Evolutionary conservation across 768 basidiomycete species (phyloP), one percentile per base, ranked within the genome.

Genomic region (Nidularia sp.): DNA sequence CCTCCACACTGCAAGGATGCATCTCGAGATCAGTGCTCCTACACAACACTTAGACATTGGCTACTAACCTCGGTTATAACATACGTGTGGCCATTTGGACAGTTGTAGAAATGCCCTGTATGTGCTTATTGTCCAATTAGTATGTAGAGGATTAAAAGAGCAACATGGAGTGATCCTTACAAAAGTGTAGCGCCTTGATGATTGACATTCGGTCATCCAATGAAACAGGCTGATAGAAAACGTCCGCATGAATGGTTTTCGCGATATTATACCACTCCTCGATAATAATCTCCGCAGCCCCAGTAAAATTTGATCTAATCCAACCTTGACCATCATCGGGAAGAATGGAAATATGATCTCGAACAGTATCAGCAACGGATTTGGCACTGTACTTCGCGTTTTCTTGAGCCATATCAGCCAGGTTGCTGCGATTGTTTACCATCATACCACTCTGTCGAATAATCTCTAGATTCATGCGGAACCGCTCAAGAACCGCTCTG

Each of bases 51-150:
- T 41, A 25, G 51, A 35, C 10, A 15, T 8, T 10, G 48, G 57
- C 42, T 35, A 57, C 69, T 31, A 52, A 85, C 81, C 62, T 85
- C 78, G 0, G 61, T 66, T 34, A 87, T 85, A 1, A 82, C 77
- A 51, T 81, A 86, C 0, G 76, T 70, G 56, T 87, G 85, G 0
- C 85, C 85, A 47, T 85, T 85, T 0, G 67, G 73, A 51, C 80
- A 82, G 13, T 70, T 74, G 51, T 76, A 79, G 53, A 73, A 79
- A 57, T 79, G 78, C 0, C 76, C 76, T 2, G 70, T 64, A 5
- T 69, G 66, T 6, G 65, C 74, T 73, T 51, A 51, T 47, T 15
- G 25, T 32, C n/a, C 13, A 5, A 13, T 44, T 15, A 55, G 10
- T 49, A 53, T 13, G 50, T 12, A 8, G 2, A 29, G 10, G 15